phyloP scores from a whole-genome alignment of 805 yeast genomes.

The Candida pseudofarinosa region DNA sequence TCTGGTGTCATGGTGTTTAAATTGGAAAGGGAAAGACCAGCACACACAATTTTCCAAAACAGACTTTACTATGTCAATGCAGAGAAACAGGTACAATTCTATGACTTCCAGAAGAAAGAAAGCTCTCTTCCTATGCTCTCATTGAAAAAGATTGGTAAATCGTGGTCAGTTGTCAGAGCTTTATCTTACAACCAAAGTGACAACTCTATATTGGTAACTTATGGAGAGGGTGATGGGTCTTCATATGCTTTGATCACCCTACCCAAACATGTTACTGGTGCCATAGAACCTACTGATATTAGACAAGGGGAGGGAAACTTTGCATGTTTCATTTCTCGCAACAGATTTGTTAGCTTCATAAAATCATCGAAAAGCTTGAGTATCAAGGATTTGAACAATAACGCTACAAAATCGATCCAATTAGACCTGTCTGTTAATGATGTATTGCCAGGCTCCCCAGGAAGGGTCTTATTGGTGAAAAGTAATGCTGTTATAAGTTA shows the following conservation, averaged over 20 bases:
- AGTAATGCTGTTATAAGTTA: conserved; percentile 68
- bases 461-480: conserved; percentile 74
- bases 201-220: conserved; percentile 76
- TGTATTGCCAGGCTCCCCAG: conserved; percentile 76
- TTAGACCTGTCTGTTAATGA: conserved; percentile 66
- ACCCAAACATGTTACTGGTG: conserved; percentile 87
- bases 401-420: conserved; percentile 76
- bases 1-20: conserved; percentile 97
- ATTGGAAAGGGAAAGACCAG: conserved; percentile 95
- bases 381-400: conserved; percentile 77
- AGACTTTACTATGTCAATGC: conserved; percentile 70
- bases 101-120: conserved; percentile 61
- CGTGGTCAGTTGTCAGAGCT: conserved; percentile 82
- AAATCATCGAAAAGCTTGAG: conserved; percentile 64
- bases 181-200: conserved; percentile 92
- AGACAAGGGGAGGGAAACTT: conserved; percentile 76
- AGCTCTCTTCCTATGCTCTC: conserved; percentile 76
- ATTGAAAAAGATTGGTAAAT: conserved; percentile 75
- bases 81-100: conserved; percentile 82
- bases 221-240: conserved; percentile 65
- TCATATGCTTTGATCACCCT: conserved; percentile 70
- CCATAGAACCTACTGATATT: conserved; percentile 85
- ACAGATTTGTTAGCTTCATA: conserved; percentile 81
- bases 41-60: conserved; percentile 70
- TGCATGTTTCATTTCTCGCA: conserved; percentile 91